phyloP scores from a whole-genome alignment of 208 protist species.

The Wallacemonas sp. region DNA sequence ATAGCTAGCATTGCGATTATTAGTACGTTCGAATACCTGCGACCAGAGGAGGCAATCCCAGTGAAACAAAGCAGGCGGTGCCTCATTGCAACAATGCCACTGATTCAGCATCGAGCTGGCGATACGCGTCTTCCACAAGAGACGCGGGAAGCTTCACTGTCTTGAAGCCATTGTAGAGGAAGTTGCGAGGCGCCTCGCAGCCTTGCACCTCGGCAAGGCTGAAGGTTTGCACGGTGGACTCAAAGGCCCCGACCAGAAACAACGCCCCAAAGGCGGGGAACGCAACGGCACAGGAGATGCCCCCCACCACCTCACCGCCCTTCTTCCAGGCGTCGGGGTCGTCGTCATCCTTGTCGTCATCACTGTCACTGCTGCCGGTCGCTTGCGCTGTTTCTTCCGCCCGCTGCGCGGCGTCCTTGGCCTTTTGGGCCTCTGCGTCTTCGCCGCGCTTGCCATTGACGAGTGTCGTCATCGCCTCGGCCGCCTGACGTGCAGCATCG shows the following conservation, averaged over 20 bases:
- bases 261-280: slow-evolving; percentile 64
- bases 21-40: too few relatives aligned
- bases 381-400: neutral
- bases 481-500: slow-evolving; percentile 19
- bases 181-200: slow-evolving; percentile 66
- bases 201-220: slow-evolving; percentile 66
- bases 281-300: slow-evolving; percentile 57
- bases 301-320: slow-evolving; percentile 31
- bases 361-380: neutral
- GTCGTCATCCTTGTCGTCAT: slow-evolving; percentile 8
- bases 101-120: slow-evolving; percentile 11
- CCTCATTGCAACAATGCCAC: too few relatives aligned
- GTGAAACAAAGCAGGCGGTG: too few relatives aligned
- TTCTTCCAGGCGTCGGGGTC: slow-evolving; percentile 4
- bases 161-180: slow-evolving; percentile 78
- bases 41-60: too few relatives aligned
- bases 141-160: slow-evolving; percentile 54
- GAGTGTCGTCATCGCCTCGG: slow-evolving; percentile 28
- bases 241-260: slow-evolving; percentile 77
- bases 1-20: too few relatives aligned
- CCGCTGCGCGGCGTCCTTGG: neutral
- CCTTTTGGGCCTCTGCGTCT: too few relatives aligned
- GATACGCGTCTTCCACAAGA: slow-evolving; percentile 37
- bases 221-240: slow-evolving; percentile 65
- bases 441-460: too few relatives aligned